A percentile compares a stretch with the other conserved stretches of the same genome.
Conservation (phyloP, 352 stramenopile genomes). For the Phytophthora macrochlamydospora region DNA sequence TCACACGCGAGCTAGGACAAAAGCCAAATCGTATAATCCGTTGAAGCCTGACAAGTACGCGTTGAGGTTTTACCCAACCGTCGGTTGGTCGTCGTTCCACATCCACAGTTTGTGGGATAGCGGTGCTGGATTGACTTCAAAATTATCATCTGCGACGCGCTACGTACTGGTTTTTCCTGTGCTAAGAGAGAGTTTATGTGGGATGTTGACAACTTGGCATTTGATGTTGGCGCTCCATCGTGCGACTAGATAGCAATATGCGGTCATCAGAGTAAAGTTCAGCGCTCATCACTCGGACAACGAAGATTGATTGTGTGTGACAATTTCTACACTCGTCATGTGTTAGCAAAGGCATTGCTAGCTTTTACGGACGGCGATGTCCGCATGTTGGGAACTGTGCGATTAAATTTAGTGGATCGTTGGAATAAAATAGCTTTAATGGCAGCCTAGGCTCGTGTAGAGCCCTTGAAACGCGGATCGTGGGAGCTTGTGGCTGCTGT, state of each 20-base stretch:
- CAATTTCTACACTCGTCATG: constrained; percentile 12
- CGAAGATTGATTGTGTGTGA: background rate
- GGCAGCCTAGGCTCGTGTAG: background rate
- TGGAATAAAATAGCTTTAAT: background rate
- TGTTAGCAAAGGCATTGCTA: constrained; percentile 1
- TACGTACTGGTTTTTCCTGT: background rate
- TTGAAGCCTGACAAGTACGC: background rate
- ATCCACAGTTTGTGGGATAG: background rate
- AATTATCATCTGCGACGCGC: background rate
- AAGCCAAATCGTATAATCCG: background rate
- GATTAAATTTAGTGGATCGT: background rate
- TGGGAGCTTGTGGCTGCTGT: constrained; percentile 1
- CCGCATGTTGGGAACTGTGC: background rate
- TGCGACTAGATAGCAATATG: background rate
- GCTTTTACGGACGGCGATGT: constrained; percentile 7
- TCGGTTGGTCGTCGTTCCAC: background rate
- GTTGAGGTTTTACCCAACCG: background rate
- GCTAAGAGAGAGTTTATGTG: background rate
- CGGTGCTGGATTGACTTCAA: background rate
- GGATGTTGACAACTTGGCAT: background rate
- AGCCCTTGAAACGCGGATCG: background rate
- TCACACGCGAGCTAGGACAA: background rate
- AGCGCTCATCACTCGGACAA: background rate
- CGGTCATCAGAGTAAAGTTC: background rate
- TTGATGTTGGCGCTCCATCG: background rate